Evolutionary conservation across 2,329 filamentous ascomycete species (phyloP), one percentile per base, ranked within the genome.

Genomic region (Ceratocystis huliohia): DNA sequence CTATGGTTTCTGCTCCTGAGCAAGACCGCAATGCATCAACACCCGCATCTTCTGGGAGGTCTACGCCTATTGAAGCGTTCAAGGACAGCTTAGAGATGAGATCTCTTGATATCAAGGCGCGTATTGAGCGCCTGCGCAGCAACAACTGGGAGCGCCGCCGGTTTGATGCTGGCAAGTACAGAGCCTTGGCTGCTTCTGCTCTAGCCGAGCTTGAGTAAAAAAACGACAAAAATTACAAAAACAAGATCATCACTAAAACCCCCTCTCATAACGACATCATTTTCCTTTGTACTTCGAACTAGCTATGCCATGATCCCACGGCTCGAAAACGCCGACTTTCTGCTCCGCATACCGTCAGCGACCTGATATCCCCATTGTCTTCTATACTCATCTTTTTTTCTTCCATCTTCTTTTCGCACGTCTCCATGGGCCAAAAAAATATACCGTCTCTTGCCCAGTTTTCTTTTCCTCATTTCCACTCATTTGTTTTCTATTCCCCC

Each of bases 121-220:
- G 82, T 28, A 84, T 85, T 69, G 80, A 82, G 73, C 76, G 79
- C 8, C 73, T 85, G 10, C 78, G 81, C 22, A 78, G 78, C n/a
- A 76, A 71, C 63, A 82, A 82, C 1, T 85, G 83, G 82, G 78
- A 78, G 70, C 75, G 83, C 33, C 79, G 79, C 69, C 78, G 82
- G 25, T 85, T 85, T 69, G 79, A 85, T 68, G 74, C 75, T 5
- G 73, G 74, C 57, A 76, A 80, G 46, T 85, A 85, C 70, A 79
- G 82, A 71, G 76, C 77, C 22, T 74, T 85, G 7, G 75, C 81
- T 15, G 80, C 81, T 70, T 76, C 74, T 63, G 82, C 78, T 48
- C 73, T 84, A 66, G 78, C 78, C 1, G 83, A 85, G 70, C 73
- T 84, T 53, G 69, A 71, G 15, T 75, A 68, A 72, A 64, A 28